Conservation (phyloP, 352 stramenopile species). For the Phytophthora idaei region DNA sequence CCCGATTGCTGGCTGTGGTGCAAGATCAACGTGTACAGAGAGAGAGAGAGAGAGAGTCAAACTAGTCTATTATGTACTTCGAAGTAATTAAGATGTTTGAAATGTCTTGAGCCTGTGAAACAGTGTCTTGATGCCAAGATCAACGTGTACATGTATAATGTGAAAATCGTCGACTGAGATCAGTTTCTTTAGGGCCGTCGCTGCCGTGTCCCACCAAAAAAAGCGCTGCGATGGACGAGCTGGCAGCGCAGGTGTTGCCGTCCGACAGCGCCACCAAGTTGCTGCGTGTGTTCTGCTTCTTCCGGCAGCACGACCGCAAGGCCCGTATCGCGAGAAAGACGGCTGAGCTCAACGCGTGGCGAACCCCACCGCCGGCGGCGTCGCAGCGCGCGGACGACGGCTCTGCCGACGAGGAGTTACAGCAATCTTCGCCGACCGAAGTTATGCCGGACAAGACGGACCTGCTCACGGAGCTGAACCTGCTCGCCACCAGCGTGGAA, state of each 20-base stretch:
- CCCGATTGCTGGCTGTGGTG: too few relatives aligned
- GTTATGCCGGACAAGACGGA: constrained; percentile 21
- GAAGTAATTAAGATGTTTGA: too few relatives aligned
- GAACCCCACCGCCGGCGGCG: not conserved
- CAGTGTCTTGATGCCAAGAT: too few relatives aligned
- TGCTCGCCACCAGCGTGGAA: constrained; percentile 28
- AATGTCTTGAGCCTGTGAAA: too few relatives aligned
- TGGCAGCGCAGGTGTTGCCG: constrained; percentile 33
- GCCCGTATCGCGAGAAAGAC: constrained; percentile 40
- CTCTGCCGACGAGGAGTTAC: constrained; percentile 1
- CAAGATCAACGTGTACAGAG: too few relatives aligned
- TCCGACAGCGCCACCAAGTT: constrained; percentile 52
- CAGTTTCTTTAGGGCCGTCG: constrained; percentile 27
- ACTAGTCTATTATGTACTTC: too few relatives aligned
- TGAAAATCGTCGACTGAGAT: constrained; percentile 9
- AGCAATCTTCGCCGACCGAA: constrained; percentile 12
- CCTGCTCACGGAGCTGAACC: constrained; percentile 41
- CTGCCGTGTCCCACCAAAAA: not conserved
- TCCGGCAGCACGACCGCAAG: constrained; percentile 68
- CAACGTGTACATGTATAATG: not conserved
- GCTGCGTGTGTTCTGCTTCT: constrained; percentile 55
- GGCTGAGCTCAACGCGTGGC: constrained; percentile 39
- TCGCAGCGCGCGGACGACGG: constrained; percentile 7
- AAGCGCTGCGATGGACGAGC: constrained; percentile 16
- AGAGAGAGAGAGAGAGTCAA: too few relatives aligned